A percentile compares a stretch with the other conserved stretches of the same genome.
Evolutionary conservation across 495 filamentous ascomycete species (phyloP).

Genomic region (Schizothecium vesticola): DNA sequence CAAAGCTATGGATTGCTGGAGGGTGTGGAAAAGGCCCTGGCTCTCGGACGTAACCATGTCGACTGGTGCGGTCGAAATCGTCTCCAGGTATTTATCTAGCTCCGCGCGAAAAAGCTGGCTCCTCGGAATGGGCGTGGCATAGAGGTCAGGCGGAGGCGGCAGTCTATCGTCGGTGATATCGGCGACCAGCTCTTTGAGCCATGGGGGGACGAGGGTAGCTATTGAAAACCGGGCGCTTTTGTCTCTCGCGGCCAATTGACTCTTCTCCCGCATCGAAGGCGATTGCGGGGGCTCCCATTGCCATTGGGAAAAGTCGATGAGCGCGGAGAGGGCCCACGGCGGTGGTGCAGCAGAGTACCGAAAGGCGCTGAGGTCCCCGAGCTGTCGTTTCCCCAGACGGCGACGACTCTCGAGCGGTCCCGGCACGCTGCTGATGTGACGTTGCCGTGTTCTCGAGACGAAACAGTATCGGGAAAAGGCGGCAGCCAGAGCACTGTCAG

Average conservation of each 20-base stretch:
- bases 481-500: conserved; percentile 35
- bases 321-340: conserved; percentile 35
- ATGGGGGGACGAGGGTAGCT: not conserved
- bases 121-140: not conserved
- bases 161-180: not conserved
- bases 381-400: conserved; percentile 46
- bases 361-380: conserved; percentile 39
- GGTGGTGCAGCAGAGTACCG: conserved; percentile 33
- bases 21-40: conserved; percentile 7
- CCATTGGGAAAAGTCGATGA: conserved; percentile 42
- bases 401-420: conserved; percentile 50
- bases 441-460: conserved; percentile 21
- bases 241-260: not conserved
- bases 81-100: conserved; percentile 8
- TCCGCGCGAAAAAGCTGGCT: not conserved
- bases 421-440: conserved; percentile 30
- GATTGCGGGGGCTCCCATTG: conserved; percentile 43
- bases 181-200: not conserved
- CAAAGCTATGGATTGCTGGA: conserved; percentile 13
- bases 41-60: conserved; percentile 1
- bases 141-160: not conserved
- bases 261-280: not conserved
- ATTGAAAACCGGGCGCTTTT: not conserved
- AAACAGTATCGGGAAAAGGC: conserved; percentile 38
- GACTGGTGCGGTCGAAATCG: conserved; percentile 1